Conservation (phyloP, 2,329 filamentous ascomycete species). For the Purpureocillium takamizusanense region DNA sequence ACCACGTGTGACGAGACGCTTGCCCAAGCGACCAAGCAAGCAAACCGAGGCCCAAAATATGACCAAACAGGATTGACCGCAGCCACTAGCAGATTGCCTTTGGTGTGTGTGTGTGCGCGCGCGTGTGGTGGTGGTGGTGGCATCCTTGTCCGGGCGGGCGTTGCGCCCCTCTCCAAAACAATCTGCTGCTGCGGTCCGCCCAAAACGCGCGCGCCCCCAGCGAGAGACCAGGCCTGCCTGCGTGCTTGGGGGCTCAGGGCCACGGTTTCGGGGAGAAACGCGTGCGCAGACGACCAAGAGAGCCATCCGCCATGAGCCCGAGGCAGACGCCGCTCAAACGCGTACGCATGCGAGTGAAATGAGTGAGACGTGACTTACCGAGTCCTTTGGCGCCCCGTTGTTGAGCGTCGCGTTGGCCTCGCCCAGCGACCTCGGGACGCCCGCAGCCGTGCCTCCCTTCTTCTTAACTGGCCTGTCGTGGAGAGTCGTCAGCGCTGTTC, state of each 20-base stretch:
- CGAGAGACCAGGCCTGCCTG: too few species aligned
- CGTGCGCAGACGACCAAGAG: not conserved
- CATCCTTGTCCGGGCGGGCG: constrained; percentile 3
- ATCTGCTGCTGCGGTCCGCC: not conserved
- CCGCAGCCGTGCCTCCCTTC: constrained; percentile 59
- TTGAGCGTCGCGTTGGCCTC: constrained; percentile 54
- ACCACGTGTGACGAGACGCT: too few species aligned
- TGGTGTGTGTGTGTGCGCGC: too few species aligned
- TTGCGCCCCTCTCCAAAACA: constrained; percentile 4
- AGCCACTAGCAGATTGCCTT: constrained; percentile 2
- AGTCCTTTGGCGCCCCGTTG: constrained; percentile 42
- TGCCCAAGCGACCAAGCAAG: too few species aligned
- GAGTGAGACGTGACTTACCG: constrained; percentile 34
- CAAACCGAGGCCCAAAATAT: too few species aligned
- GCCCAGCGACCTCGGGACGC: constrained; percentile 55
- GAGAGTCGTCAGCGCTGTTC: not conserved
- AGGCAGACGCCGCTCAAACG: not conserved
- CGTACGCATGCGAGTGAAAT: constrained; percentile 1
- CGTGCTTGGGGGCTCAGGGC: too few species aligned
- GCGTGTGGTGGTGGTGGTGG: constrained; percentile 1
- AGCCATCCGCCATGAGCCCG: too few species aligned
- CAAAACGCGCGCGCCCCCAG: not conserved
- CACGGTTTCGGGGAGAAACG: too few species aligned
- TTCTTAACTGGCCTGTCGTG: constrained; percentile 59
- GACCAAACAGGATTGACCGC: constrained; percentile 3